Percentiles rank a stretch among this genome's conserved stretches.
phyloP scores from a whole-genome alignment of 768 basidiomycete genomes.

The Rhodotorula kratochvilovae region DNA sequence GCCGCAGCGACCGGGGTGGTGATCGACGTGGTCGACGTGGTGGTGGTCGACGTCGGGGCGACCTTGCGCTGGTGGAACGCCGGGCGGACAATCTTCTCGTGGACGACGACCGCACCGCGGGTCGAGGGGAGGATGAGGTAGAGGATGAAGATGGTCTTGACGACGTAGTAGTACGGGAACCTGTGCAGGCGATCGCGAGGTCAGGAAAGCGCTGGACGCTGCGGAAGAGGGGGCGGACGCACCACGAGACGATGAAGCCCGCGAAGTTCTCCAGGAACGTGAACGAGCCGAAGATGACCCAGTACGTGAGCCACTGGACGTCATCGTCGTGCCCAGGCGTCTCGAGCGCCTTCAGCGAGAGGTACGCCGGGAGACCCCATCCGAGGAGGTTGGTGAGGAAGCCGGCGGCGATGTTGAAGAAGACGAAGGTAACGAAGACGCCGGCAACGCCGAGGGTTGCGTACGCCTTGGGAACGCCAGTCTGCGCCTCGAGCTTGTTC shows the following conservation, averaged over 20 bases:
- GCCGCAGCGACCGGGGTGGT: slow-evolving; percentile 1
- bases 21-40: slow-evolving; percentile 1
- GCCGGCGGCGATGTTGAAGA: slow-evolving; percentile 82
- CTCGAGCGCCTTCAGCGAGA: slow-evolving; percentile 93
- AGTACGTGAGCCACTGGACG: slow-evolving; percentile 96
- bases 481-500: slow-evolving; percentile 77
- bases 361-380: slow-evolving; percentile 88
- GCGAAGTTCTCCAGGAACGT: slow-evolving; percentile 85
- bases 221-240: slow-evolving; percentile 27
- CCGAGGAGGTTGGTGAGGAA: slow-evolving; percentile 93
- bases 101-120: slow-evolving; percentile 81
- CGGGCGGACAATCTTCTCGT: slow-evolving; percentile 72
- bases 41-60: slow-evolving; percentile 1
- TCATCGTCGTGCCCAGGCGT: slow-evolving; percentile 64
- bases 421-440: slow-evolving; percentile 68
- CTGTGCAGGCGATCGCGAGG: slow-evolving; percentile 16
- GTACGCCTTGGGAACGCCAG: slow-evolving; percentile 88
- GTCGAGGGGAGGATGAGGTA: slow-evolving; percentile 46
- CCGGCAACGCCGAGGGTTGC: slow-evolving; percentile 67
- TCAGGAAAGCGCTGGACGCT: neutral
- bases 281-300: slow-evolving; percentile 87
- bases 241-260: slow-evolving; percentile 77
- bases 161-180: slow-evolving; percentile 51
- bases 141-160: slow-evolving; percentile 50
- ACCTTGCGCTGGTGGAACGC: slow-evolving; percentile 51